Evolutionary conservation across 139 green algal genomes (phyloP).

Genomic region (Chlorella sp.): DNA sequence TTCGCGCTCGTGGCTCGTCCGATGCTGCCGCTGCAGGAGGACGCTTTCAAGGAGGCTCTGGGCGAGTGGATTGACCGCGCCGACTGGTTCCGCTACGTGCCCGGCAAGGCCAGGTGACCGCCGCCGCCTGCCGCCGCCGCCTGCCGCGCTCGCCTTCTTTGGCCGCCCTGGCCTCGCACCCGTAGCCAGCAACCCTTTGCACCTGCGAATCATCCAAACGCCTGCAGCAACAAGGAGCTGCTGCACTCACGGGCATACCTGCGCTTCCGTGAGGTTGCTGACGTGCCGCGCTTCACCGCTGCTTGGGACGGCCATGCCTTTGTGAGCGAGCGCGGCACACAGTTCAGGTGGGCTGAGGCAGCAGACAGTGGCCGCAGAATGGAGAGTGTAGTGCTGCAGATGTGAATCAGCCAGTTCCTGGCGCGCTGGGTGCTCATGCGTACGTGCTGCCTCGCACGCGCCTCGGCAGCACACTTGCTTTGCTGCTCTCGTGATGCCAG

Average conservation of each 20-base stretch:
- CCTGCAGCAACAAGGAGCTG: conserved; percentile 57
- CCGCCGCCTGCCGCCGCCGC: not conserved
- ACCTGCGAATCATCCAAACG: not conserved
- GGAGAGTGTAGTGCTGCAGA: too few species aligned
- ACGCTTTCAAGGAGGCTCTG: conserved; percentile 50
- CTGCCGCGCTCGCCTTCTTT: not conserved
- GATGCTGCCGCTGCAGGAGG: conserved; percentile 33
- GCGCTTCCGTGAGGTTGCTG: conserved; percentile 59
- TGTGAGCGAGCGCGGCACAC: conserved; percentile 64
- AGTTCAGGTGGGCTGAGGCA: conserved; percentile 47
- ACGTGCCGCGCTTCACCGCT: conserved; percentile 72
- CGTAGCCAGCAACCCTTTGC: not conserved
- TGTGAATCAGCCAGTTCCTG: too few species aligned
- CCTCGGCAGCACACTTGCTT: not conserved
- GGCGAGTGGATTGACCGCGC: conserved; percentile 45
- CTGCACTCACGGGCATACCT: conserved; percentile 72
- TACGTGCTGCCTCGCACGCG: too few species aligned
- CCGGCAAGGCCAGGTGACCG: conserved; percentile 74
- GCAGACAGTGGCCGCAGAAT: too few species aligned
- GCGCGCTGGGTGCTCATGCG: too few species aligned
- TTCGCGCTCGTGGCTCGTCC: too few species aligned
- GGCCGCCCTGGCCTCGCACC: not conserved
- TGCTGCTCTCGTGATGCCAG: too few species aligned
- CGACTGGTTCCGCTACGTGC: conserved; percentile 75
- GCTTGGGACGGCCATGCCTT: conserved; percentile 75